Conservation (phyloP, 2,329 filamentous ascomycete species). For the Nigrospora oryzae region DNA sequence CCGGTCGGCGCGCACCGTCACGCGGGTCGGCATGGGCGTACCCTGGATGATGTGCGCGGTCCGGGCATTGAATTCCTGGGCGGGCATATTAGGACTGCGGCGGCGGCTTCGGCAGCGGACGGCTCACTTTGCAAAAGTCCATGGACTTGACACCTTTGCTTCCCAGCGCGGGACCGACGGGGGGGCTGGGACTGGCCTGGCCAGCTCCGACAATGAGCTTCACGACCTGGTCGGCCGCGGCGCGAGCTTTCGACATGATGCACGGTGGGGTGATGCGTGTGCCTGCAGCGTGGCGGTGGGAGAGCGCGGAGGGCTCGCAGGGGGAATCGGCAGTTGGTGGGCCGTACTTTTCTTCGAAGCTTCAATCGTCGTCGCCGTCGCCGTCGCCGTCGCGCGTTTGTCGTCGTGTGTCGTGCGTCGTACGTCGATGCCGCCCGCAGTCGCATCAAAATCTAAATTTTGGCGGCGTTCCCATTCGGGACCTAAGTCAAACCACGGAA, state of each 20-base stretch:
- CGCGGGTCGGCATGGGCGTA: slow-evolving; percentile 81
- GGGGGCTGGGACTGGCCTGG: slow-evolving; percentile 88
- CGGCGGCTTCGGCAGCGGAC: neutral
- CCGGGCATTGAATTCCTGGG: slow-evolving; percentile 90
- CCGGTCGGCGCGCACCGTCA: slow-evolving; percentile 87
- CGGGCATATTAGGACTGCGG: slow-evolving; percentile 7
- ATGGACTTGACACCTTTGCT: slow-evolving; percentile 98
- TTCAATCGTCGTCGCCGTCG: no score
- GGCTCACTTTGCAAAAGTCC: slow-evolving; percentile 91
- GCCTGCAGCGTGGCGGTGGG: no score
- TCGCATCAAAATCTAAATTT: no score
- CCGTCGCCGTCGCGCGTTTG: no score
- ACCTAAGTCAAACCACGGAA: no score
- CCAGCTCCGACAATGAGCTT: slow-evolving; percentile 97
- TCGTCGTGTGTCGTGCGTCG: no score
- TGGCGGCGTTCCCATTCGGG: no score
- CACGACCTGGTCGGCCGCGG: slow-evolving; percentile 63
- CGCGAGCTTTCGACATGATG: slow-evolving; percentile 43
- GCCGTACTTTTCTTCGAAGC: no score
- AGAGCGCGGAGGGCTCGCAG: no score
- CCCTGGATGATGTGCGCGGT: slow-evolving; percentile 77
- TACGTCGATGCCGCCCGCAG: no score
- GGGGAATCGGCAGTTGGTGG: no score
- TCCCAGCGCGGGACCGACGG: slow-evolving; percentile 91
- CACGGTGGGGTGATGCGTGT: neutral